Conservation (phyloP, 1,284 basidiomycete species). For the Fomitopsis palustris region DNA sequence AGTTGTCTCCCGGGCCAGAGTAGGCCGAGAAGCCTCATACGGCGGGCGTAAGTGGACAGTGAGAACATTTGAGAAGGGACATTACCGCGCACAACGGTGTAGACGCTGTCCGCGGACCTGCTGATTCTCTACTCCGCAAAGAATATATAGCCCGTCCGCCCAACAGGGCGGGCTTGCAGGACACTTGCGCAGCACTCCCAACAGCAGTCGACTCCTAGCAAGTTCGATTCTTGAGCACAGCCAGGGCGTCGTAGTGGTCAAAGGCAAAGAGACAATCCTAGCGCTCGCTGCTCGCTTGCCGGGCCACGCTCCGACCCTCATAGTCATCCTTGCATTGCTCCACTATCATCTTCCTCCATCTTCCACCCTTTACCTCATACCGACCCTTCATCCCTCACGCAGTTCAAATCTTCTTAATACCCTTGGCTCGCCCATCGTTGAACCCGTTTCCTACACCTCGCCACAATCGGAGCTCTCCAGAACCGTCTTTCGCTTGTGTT, state of each 20-base stretch:
- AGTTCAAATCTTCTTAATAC: neutral
- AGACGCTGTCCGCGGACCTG: constrained; percentile 2
- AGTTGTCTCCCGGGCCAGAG: neutral
- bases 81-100: neutral
- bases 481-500: constrained; percentile 6
- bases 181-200: neutral
- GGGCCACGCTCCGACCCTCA: constrained; percentile 3
- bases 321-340: constrained; percentile 3
- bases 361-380: constrained; percentile 6
- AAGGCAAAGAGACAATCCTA: neutral
- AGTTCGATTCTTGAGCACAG: neutral
- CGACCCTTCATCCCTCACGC: neutral
- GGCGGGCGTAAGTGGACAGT: neutral
- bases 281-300: constrained; percentile 3
- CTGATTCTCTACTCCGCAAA: neutral
- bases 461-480: neutral
- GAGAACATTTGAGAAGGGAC: neutral
- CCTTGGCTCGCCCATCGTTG: neutral
- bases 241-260: neutral
- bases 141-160: neutral
- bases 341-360: neutral
- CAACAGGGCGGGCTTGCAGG: neutral
- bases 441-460: neutral
- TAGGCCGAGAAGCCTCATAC: neutral
- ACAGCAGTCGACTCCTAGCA: neutral